Conservation (phyloP, 225 moss, liverwort and hornwort species). For the Antitrichia curtipendula region DNA sequence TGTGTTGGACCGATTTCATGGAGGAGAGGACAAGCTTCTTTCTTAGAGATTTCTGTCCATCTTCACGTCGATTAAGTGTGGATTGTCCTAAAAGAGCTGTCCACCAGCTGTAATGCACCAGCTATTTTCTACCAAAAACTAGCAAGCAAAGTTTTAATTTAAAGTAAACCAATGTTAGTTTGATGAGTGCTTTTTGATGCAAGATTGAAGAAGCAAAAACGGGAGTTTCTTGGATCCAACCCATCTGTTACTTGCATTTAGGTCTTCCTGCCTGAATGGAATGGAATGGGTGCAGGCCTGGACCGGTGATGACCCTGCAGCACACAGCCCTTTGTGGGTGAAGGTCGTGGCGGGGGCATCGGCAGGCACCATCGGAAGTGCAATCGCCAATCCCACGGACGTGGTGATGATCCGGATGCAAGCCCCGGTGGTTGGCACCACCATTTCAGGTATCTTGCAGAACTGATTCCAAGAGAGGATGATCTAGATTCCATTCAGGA, state of each 20-base stretch:
- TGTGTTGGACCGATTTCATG: neutral
- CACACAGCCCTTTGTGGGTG: conserved; percentile 59
- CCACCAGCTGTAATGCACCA: neutral
- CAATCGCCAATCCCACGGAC: conserved; percentile 78
- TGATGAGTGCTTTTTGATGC: neutral
- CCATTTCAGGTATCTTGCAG: conserved; percentile 22
- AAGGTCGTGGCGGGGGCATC: conserved; percentile 57
- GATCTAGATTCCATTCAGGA: neutral
- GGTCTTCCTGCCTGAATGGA: neutral
- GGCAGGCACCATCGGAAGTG: conserved; percentile 65
- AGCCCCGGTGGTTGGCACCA: conserved; percentile 34
- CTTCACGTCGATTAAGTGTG: neutral
- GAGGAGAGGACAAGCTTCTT: neutral
- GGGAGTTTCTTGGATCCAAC: neutral
- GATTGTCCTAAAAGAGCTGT: neutral
- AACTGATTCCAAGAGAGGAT: neutral
- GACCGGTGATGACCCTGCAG: conserved; percentile 34
- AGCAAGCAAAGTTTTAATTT: neutral
- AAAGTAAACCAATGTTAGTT: neutral
- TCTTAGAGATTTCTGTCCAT: neutral
- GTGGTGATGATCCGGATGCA: conserved; percentile 89
- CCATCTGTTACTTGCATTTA: neutral
- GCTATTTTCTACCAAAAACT: neutral
- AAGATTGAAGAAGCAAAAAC: neutral
- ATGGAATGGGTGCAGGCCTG: conserved; percentile 23